phyloP scores from a whole-genome alignment of 139 green algal genomes.

The Tetraselmis chui region DNA sequence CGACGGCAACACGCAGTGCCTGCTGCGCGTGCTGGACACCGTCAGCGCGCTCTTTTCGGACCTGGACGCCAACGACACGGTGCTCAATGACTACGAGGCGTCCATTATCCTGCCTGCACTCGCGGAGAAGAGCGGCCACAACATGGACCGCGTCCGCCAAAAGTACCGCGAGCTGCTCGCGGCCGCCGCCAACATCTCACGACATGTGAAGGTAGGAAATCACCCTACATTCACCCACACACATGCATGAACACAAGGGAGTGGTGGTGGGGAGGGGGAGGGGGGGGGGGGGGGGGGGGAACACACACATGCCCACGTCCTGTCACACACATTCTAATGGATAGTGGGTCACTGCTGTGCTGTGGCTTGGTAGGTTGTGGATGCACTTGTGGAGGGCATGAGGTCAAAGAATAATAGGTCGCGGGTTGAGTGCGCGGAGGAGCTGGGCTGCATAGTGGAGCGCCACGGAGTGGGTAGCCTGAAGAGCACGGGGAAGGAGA shows the following conservation, averaged over 20 bases:
- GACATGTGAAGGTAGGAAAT: not conserved
- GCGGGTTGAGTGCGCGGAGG: slow-evolving; percentile 76
- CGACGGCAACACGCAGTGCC: slow-evolving; percentile 21
- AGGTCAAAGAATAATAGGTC: slow-evolving; percentile 88
- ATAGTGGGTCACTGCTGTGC: not conserved
- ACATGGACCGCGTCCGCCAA: slow-evolving; percentile 34
- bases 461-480: slow-evolving; percentile 30
- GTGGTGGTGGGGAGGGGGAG: too few species aligned
- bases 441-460: slow-evolving; percentile 62
- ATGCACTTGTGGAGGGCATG: slow-evolving; percentile 51
- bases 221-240: too few species aligned
- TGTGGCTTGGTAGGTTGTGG: slow-evolving; percentile 9
- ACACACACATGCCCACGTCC: too few species aligned
- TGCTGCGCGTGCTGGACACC: slow-evolving; percentile 71
- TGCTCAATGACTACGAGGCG: slow-evolving; percentile 80
- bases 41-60: slow-evolving; percentile 47
- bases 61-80: slow-evolving; percentile 29
- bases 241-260: too few species aligned
- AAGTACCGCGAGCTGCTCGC: not conserved
- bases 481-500: not conserved
- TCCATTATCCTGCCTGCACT: slow-evolving; percentile 79
- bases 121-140: slow-evolving; percentile 90
- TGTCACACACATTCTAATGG: too few species aligned
- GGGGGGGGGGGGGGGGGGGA: too few species aligned
- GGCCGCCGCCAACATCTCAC: not conserved